These are phyloP conservation scores for Saccharomyces cerevisiae DNA, from an alignment of 805 yeast genomes.

Conservation along the genomic window DNA sequence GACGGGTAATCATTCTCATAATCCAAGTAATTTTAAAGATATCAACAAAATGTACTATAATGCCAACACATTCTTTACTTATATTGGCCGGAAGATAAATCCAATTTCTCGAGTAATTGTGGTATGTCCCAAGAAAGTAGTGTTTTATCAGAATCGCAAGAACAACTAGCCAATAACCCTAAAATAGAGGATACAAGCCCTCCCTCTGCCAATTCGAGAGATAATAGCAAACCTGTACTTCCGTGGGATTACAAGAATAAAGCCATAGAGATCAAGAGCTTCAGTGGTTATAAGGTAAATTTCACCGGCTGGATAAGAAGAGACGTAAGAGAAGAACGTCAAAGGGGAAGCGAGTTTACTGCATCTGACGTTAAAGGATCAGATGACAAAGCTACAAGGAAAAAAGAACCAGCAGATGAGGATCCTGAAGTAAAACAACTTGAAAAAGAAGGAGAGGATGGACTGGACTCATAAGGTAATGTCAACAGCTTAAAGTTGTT, in stretches of 20 bases:
- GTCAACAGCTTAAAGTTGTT: not conserved
- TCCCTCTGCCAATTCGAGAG: not conserved
- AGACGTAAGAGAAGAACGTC: slow-evolving; percentile 10
- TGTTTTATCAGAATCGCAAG: not conserved
- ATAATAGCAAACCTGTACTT: slow-evolving; percentile 12
- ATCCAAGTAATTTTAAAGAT: not conserved
- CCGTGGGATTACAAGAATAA: slow-evolving; percentile 20
- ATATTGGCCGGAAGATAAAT: not conserved
- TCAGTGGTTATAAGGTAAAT: slow-evolving; percentile 22
- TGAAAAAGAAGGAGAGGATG: not conserved
- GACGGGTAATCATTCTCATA: not conserved
- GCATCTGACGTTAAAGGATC: not conserved
- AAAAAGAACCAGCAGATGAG: slow-evolving; percentile 2
- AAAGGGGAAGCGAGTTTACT: too few relatives aligned
- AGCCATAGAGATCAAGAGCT: slow-evolving; percentile 17
- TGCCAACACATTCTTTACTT: not conserved
- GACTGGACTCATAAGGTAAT: not conserved
- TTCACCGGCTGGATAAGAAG: slow-evolving; percentile 24
- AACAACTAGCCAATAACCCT: not conserved
- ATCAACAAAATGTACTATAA: not conserved
- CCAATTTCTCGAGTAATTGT: not conserved
- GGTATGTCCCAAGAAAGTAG: not conserved
- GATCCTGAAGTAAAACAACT: not conserved
- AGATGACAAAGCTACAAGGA: not conserved
- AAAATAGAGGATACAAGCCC: not conserved